A percentile compares a stretch with the other conserved stretches of the same genome.
phyloP scores from a whole-genome alignment of 2,329 filamentous ascomycete genomes.

The Bertia moriformis region DNA sequence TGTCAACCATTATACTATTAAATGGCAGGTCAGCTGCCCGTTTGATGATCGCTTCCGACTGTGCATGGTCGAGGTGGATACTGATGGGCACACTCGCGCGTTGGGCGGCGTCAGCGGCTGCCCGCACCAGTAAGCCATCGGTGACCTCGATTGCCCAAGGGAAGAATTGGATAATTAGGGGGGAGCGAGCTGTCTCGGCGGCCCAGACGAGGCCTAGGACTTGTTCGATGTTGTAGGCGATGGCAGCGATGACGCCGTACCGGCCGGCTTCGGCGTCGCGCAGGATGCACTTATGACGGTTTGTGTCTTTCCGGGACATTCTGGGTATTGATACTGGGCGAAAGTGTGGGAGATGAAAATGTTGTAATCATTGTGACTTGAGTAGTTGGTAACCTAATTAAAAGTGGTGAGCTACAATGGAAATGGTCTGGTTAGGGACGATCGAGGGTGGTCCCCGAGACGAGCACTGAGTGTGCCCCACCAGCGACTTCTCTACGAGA shows the following conservation, averaged over 20 bases:
- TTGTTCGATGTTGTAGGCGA: constrained; percentile 54
- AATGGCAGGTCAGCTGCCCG: constrained; percentile 46
- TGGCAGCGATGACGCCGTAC: constrained; percentile 46
- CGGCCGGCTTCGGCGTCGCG: constrained; percentile 35
- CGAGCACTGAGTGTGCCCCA: too few species aligned
- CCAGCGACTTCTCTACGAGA: too few species aligned
- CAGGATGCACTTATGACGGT: constrained; percentile 39
- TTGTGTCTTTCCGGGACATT: constrained; percentile 21
- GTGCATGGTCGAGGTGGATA: constrained; percentile 53
- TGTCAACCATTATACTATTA: constrained; percentile 62
- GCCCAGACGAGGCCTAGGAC: constrained; percentile 56
- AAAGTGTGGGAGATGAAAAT: too few species aligned
- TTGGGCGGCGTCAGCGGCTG: constrained; percentile 38
- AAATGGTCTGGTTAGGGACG: too few species aligned
- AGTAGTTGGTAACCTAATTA: too few species aligned
- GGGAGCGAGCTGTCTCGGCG: constrained; percentile 51
- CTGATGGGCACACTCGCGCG: constrained; percentile 42
- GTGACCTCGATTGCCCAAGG: constrained; percentile 61
- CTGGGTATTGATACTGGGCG: too few species aligned
- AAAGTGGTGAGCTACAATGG: too few species aligned
- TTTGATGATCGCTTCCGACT: constrained; percentile 45
- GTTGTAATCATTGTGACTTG: too few species aligned
- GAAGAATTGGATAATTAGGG: constrained; percentile 60
- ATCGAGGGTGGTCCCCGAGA: too few species aligned
- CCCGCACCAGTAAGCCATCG: constrained; percentile 34